A percentile compares a stretch with the other conserved stretches of the same genome.
These are phyloP conservation scores for Starmera dryadoides DNA, from an alignment of 805 yeast genomes.

Conservation along the genomic window DNA sequence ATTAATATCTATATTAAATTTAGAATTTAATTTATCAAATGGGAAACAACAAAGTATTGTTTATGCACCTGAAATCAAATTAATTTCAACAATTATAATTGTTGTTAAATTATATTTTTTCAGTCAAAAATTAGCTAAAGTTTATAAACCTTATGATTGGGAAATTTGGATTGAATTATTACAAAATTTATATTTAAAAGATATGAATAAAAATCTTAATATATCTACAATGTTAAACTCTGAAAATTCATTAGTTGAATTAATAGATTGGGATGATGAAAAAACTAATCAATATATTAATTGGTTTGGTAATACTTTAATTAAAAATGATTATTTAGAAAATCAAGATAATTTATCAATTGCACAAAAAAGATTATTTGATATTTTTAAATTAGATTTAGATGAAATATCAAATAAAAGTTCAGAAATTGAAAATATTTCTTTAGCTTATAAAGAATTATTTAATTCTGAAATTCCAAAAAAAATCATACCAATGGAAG, in stretches of 20 bases:
- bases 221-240: constrained; percentile 8
- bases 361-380: constrained; percentile 15
- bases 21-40: constrained; percentile 5
- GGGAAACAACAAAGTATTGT: constrained; percentile 7
- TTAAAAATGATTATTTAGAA: constrained; percentile 21
- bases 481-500: not conserved
- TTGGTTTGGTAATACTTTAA: constrained; percentile 36
- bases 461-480: not conserved
- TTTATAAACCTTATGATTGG: constrained; percentile 1
- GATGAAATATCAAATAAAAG: not conserved
- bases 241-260: constrained; percentile 24
- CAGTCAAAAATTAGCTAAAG: not conserved
- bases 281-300: constrained; percentile 40
- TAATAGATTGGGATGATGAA: constrained; percentile 41
- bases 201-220: constrained; percentile 1
- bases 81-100: constrained; percentile 8
- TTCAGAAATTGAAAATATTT: constrained; percentile 1
- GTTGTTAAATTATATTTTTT: constrained; percentile 18
- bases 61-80: constrained; percentile 26
- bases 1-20: constrained; percentile 18
- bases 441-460: constrained; percentile 1
- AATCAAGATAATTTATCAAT: constrained; percentile 11
- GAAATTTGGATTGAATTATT: constrained; percentile 16
- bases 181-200: constrained; percentile 7
- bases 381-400: constrained; percentile 11